Percentiles rank a stretch among this genome's conserved stretches.
Evolutionary conservation across 2,329 filamentous ascomycete genomes (phyloP).

Genomic region (Colletotrichum orbiculare): DNA sequence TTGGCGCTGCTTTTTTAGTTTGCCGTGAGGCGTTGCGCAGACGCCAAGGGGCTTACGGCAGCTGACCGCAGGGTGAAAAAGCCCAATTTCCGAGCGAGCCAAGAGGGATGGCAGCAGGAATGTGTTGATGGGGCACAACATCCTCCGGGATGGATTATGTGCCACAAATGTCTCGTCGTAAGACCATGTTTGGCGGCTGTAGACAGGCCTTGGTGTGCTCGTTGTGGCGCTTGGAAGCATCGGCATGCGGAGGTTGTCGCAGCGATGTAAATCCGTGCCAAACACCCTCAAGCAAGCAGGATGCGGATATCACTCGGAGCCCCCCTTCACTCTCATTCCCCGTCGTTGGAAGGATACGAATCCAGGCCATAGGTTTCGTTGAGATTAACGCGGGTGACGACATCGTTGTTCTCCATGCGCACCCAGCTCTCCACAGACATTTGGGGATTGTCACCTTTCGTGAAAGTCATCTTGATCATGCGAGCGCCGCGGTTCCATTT

Average conservation of each 20-base stretch:
- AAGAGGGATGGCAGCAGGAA: conserved; percentile 24
- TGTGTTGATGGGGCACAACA: conserved; percentile 25
- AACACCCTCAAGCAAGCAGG: neutral
- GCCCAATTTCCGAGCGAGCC: conserved; percentile 29
- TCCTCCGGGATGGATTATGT: conserved; percentile 14
- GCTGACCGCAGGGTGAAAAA: conserved; percentile 34
- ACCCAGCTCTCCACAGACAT: conserved; percentile 68
- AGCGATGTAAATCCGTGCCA: neutral
- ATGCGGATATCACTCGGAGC: neutral
- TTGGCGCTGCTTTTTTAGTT: conserved; percentile 32
- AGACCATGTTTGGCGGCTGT: conserved; percentile 15
- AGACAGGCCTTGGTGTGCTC: conserved; percentile 6
- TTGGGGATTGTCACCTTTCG: conserved; percentile 48
- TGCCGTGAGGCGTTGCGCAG: conserved; percentile 28
- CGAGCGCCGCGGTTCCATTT: conserved; percentile 70
- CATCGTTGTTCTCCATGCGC: conserved; percentile 65
- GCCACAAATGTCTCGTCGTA: conserved; percentile 19
- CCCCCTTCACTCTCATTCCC: conserved; percentile 11
- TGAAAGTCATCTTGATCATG: conserved; percentile 37
- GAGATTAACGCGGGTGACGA: conserved; percentile 63
- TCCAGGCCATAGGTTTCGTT: conserved; percentile 71
- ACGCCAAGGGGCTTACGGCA: conserved; percentile 33
- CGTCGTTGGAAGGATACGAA: conserved; percentile 53
- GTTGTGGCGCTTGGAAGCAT: conserved; percentile 1
- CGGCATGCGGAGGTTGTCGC: neutral